Conservation (phyloP, 306 rosid genomes). For the Prosopis cineraria region DNA sequence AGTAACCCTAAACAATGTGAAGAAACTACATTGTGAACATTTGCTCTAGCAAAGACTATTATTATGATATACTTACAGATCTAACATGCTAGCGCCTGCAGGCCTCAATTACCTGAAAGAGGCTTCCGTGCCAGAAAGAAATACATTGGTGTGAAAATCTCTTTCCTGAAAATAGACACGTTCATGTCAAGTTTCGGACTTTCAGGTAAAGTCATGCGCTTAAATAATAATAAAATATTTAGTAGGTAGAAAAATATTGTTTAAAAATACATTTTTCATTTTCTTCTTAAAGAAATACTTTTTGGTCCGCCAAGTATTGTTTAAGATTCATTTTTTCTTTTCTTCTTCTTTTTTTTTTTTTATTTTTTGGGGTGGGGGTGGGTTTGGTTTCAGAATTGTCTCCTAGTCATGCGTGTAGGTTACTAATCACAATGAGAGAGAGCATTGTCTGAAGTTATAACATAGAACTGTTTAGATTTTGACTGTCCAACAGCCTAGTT, state of each 20-base stretch:
- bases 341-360: no score
- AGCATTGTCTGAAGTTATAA: not conserved
- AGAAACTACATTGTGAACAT: slow-evolving; percentile 13
- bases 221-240: not conserved
- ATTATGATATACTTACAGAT: not conserved
- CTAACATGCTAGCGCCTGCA: slow-evolving; percentile 2
- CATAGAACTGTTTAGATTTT: not conserved
- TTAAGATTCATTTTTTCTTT: no score
- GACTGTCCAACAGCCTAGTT: no score
- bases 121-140: slow-evolving; percentile 95
- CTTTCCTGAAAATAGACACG: slow-evolving; percentile 61
- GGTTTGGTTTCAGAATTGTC: no score
- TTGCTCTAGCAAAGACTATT: not conserved
- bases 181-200: slow-evolving; percentile 17
- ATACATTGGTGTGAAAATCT: slow-evolving; percentile 94
- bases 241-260: no score
- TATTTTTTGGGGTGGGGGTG: no score
- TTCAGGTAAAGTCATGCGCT: not conserved
- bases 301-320: no score
- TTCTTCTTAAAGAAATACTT: not conserved
- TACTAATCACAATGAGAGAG: not conserved
- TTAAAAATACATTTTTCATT: no score
- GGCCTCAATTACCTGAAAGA: slow-evolving; percentile 29
- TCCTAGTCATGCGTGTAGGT: not conserved
- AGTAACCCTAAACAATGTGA: slow-evolving; percentile 30